Base-by-base conservation (phyloP, 108 stramenopile species). In the Fistulifera pelliculosa region DNA sequence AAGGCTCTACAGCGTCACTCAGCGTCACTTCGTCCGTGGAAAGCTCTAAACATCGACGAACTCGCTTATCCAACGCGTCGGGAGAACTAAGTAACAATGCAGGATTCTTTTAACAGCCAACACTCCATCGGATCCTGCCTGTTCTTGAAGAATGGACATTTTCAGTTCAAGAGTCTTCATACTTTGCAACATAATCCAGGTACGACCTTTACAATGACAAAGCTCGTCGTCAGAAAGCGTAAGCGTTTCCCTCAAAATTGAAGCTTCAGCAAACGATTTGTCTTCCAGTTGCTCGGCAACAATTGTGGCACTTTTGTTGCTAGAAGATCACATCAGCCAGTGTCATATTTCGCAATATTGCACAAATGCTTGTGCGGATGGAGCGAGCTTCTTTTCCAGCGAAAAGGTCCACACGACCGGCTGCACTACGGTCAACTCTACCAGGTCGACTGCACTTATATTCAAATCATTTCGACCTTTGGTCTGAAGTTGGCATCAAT, bases 371-470 rank as follows among this genome's bases (percentile, higher is more conserved):
- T 51, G 27, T 11, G 59, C 14, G 17, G 50, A 31, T 17, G 59
- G 59, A 19, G 8, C n/a, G 15, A 50, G 13, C 7, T 60, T 24
- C 6, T 49, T 19, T 8, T 62, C 52, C 38, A 62, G 15, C 2
- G 61, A 62, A 16, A 12, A 40, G 18, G 52, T 52, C 61, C 50
- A 53, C 2, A 62, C 41, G 1, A 11, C 10, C 4, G 61, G 61
- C 2, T 41, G 25, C 8, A n/a, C 12, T 2, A 38, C 10, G n/a
- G 49, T 31, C 27, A 60, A 13, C 14, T 27, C 13, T 8, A 38
- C 18, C 17, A 60, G 16, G 25, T 16, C 7, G 3, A 27, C 14
- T 16, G 35, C 13, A 17, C 11, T 16, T 15, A 60, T 49, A 22
- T 51, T 21, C 7, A 49, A 48, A 13, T 27, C 25, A 7, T 27